Evolutionary conservation across 371 early-diverging fungal species (phyloP), one percentile per base, ranked within the genome.

Genomic region (Mucor indicus): DNA sequence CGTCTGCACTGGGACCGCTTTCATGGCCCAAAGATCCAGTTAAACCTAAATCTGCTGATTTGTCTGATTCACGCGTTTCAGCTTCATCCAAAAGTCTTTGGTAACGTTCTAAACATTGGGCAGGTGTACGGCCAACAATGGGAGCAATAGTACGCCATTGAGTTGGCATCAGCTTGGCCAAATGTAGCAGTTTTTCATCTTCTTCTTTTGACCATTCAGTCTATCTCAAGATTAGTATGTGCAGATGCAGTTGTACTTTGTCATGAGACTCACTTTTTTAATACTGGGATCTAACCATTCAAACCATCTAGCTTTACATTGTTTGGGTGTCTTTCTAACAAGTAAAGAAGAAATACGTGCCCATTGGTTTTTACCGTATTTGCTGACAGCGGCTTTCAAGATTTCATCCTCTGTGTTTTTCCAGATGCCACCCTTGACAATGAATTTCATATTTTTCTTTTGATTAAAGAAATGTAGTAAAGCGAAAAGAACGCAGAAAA

Each of bases 311-410:
- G 98, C 96, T 79, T 98, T 98, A 75, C 98, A 97, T 69, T 98
- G 97, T 67, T 95, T 96, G 23, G 97, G 95, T 22, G 95, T 90
- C 60, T 97, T 97, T 54, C 97, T 71, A 16, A 91, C 92, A 12
- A 98, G 75, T 30, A 98, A 80, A 3, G 98, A 97, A 17, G 96
- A 93, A 46, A 98, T 96, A 59, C 98, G 90, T 1, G 96, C 92
- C 98, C 98, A 98, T 68, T 97, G 98, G 68, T 96, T 98, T 69
- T 93, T 94, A 50, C 98, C 98, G 71, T 98, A 97, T 69, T 97
- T 96, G 81, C 93, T 95, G 20, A 98, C 94, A 15, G 95, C 95
- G 30, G 91, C 95, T 74, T 98, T 97, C 62, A 98, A 85, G 64
- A 98, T 92, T 74, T 97, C 98, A 76, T 98, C 98, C 72, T 89